These are phyloP conservation scores for Chalciporus sp. DNA, from an alignment of 1,284 basidiomycete species.

Conservation along the genomic window DNA sequence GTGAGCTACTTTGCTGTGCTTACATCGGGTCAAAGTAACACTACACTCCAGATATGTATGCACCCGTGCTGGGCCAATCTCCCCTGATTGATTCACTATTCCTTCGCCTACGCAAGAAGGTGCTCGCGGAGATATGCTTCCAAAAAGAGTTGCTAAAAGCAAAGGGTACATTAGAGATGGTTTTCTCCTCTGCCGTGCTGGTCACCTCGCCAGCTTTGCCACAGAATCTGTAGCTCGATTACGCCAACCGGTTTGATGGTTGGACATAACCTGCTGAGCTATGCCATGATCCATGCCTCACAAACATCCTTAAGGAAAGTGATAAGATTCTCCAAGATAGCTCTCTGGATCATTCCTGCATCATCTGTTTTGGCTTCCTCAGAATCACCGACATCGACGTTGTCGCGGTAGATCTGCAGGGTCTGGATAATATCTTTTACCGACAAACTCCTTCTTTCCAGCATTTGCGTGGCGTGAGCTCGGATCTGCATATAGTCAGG, in stretches of 20 bases:
- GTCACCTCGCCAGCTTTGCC: constrained; percentile 24
- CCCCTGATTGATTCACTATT: constrained; percentile 91
- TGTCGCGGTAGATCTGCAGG: constrained; percentile 68
- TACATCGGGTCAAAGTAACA: background rate
- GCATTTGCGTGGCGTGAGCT: constrained; percentile 72
- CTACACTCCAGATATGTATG: constrained; percentile 79
- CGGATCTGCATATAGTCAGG: constrained; percentile 56
- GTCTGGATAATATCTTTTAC: constrained; percentile 68
- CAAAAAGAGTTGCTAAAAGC: constrained; percentile 86
- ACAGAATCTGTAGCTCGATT: constrained; percentile 21
- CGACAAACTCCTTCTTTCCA: constrained; percentile 70
- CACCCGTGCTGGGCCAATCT: constrained; percentile 88
- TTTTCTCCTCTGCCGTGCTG: constrained; percentile 69
- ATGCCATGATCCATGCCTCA: constrained; percentile 10
- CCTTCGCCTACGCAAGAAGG: constrained; percentile 80
- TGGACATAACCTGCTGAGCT: background rate
- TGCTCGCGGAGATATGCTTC: constrained; percentile 86
- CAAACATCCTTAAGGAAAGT: constrained; percentile 53
- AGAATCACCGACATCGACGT: constrained; percentile 60
- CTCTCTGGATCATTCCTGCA: constrained; percentile 56
- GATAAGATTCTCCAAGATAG: constrained; percentile 73
- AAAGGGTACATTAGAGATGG: constrained; percentile 92
- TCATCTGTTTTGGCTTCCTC: constrained; percentile 24
- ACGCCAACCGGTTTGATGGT: constrained; percentile 1
- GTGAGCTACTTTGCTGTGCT: constrained; percentile 47